A percentile compares a stretch with the other conserved stretches of the same genome.
Evolutionary conservation across 768 basidiomycete genomes (phyloP).

Genomic region (Kwoniella dendrophila): DNA sequence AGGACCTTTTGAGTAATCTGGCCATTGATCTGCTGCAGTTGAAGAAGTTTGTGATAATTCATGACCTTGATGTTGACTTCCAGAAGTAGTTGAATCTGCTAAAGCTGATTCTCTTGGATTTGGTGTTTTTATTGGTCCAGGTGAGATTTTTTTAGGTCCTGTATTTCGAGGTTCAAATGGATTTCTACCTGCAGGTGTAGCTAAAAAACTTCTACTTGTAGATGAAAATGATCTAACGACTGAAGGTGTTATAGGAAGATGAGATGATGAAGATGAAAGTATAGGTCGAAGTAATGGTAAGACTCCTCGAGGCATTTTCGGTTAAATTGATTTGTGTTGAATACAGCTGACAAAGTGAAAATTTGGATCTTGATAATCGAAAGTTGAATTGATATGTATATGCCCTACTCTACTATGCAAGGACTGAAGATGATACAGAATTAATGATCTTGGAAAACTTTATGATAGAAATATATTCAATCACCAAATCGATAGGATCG

Average conservation of each 20-base stretch:
- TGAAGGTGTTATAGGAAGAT: not conserved
- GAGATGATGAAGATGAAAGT: slow-evolving; percentile 1
- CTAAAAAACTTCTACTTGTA: slow-evolving; percentile 34
- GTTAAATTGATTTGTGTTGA: not conserved
- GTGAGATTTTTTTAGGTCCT: slow-evolving; percentile 33
- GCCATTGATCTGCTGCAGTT: slow-evolving; percentile 32
- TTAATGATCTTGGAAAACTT: not conserved
- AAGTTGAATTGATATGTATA: not conserved
- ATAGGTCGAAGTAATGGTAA: slow-evolving; percentile 14
- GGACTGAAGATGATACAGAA: not conserved
- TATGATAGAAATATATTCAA: not conserved
- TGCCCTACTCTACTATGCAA: not conserved
- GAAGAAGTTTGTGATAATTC: slow-evolving; percentile 21
- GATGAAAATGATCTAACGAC: slow-evolving; percentile 28
- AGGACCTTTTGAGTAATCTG: slow-evolving; percentile 64
- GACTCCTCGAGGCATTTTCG: slow-evolving; percentile 18
- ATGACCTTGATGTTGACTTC: slow-evolving; percentile 31
- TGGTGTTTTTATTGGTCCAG: slow-evolving; percentile 46
- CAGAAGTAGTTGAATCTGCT: slow-evolving; percentile 20
- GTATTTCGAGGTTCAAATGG: slow-evolving; percentile 24
- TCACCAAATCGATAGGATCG: slow-evolving; percentile 1
- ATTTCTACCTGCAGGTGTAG: slow-evolving; percentile 30
- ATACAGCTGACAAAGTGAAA: not conserved
- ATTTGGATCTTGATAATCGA: not conserved
- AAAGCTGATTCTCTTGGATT: slow-evolving; percentile 32